Evolutionary conservation across 176 grass and related monocot species (phyloP).

Genomic region (Miscanthus lutarioriparius): DNA sequence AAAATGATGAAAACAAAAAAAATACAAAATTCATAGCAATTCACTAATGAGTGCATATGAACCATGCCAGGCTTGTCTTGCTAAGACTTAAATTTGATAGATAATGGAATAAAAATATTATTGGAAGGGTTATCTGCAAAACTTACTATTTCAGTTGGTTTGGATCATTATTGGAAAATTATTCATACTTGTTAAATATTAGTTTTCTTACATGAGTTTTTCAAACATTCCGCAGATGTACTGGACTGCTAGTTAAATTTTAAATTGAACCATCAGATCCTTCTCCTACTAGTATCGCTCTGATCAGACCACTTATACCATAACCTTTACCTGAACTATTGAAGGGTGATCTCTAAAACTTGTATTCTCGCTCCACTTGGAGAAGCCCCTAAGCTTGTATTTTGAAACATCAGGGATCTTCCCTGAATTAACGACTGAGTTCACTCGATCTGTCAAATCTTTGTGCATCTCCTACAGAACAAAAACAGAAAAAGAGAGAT

Average conservation of each 20-base stretch:
- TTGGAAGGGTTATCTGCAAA: not conserved
- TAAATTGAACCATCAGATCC: not conserved
- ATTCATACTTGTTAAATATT: not conserved
- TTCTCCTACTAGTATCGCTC: not conserved
- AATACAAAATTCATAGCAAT: conserved; percentile 8
- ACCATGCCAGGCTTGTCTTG: not conserved
- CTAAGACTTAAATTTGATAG: not conserved
- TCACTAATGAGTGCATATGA: conserved; percentile 13
- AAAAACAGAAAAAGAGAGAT: conserved; percentile 2
- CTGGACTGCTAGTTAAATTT: not conserved
- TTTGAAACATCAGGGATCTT: conserved; percentile 44
- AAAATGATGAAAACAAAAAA: not conserved
- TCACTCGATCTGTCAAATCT: conserved; percentile 46
- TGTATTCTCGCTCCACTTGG: conserved; percentile 47
- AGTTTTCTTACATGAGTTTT: conserved; percentile 20
- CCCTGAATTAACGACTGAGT: conserved; percentile 40
- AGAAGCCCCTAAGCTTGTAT: conserved; percentile 42
- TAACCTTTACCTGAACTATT: conserved; percentile 56
- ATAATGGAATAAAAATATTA: not conserved
- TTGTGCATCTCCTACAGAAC: conserved; percentile 54
- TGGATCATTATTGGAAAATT: not conserved
- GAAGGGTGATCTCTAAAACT: conserved; percentile 58
- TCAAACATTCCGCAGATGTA: not conserved
- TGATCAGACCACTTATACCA: not conserved
- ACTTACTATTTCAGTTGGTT: not conserved